Conservation (phyloP, 1,139 yeast genomes). For the Nakaseomyces sp. region DNA sequence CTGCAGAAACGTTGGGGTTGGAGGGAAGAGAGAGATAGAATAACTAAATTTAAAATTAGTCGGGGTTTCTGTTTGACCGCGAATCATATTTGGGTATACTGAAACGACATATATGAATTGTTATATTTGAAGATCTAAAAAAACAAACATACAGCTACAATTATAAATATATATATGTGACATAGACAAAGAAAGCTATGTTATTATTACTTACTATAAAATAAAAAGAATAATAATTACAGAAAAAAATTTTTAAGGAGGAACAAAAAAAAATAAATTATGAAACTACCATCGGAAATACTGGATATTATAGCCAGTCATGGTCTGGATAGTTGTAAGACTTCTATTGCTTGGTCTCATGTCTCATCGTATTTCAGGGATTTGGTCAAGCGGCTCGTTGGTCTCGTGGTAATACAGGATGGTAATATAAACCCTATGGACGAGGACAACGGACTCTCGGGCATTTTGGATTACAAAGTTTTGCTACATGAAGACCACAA, state of each 20-base stretch:
- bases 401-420: conserved; percentile 13
- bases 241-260: background rate
- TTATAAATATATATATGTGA: no score
- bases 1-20: no score
- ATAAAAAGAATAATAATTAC: background rate
- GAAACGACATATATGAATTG: no score
- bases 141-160: no score
- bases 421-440: conserved; percentile 8
- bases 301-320: conserved; percentile 13
- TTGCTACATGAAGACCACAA: conserved; percentile 10
- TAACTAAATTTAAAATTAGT: no score
- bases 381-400: conserved; percentile 11
- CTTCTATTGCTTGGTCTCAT: conserved; percentile 16
- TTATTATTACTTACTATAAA: no score
- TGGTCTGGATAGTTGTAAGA: conserved; percentile 14
- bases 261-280: background rate
- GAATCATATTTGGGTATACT: no score
- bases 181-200: no score
- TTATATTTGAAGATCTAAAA: no score
- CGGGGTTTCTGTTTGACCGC: no score
- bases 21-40: no score
- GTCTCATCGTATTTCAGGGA: conserved; percentile 12
- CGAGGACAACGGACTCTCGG: background rate
- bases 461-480: conserved; percentile 9
- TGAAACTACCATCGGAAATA: conserved; percentile 16